phyloP scores from a whole-genome alignment of 495 filamentous ascomycete genomes.

The Aspergillus steynii region DNA sequence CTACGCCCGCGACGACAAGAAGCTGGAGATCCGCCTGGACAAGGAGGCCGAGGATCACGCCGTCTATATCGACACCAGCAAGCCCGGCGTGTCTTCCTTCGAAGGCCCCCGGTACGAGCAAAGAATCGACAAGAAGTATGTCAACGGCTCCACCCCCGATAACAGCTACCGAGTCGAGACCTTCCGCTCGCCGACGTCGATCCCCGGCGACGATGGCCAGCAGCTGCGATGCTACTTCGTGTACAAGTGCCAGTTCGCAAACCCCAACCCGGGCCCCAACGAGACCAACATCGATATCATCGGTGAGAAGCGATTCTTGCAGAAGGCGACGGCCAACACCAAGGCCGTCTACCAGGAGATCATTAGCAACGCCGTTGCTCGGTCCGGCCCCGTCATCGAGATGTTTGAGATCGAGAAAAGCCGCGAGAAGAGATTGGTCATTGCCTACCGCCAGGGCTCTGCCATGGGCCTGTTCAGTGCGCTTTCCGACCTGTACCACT shows the following conservation, averaged over 20 bases:
- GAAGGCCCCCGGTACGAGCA: conserved; percentile 88
- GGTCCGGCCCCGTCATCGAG: conserved; percentile 94
- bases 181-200: conserved; percentile 75
- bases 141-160: conserved; percentile 65
- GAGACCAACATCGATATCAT: conserved; percentile 91
- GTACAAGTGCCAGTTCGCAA: conserved; percentile 89
- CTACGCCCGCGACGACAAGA: conserved; percentile 89
- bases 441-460: conserved; percentile 90
- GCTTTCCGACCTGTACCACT: conserved; percentile 94
- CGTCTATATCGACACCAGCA: conserved; percentile 97
- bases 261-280: conserved; percentile 63
- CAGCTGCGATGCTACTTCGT: conserved; percentile 97
- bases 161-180: conserved; percentile 91
- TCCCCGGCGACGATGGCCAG: conserved; percentile 73
- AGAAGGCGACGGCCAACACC: conserved; percentile 94
- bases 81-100: conserved; percentile 73
- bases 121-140: conserved; percentile 91
- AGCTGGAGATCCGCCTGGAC: conserved; percentile 88
- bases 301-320: conserved; percentile 89
- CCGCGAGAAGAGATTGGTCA: conserved; percentile 86
- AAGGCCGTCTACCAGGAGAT: conserved; percentile 92
- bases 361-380: conserved; percentile 75
- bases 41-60: conserved; percentile 95
- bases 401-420: conserved; percentile 93
- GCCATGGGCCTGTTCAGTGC: conserved; percentile 94